Percentiles rank a stretch among this genome's conserved stretches.
These are phyloP conservation scores for Cryptosporidium felis DNA, from an alignment of 169 alveolate genomes.

Conservation along the genomic window DNA sequence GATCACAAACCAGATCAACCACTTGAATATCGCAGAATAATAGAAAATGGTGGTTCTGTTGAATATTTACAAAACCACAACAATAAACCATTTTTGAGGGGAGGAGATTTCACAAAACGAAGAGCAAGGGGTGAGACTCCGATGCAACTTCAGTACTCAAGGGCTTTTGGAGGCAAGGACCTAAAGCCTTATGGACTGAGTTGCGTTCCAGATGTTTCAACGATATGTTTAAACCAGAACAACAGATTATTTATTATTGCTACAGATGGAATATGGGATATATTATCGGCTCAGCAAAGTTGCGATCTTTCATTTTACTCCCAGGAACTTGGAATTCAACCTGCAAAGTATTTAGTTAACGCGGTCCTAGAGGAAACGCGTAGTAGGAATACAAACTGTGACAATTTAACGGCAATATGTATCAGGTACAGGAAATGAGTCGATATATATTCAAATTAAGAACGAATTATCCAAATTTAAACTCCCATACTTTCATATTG, in stretches of 20 bases:
- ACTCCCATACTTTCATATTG: not conserved
- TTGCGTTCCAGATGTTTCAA: constrained; percentile 77
- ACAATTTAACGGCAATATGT: constrained; percentile 75
- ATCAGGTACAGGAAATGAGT: not conserved
- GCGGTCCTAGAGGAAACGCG: constrained; percentile 70
- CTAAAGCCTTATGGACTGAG: constrained; percentile 80
- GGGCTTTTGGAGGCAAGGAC: constrained; percentile 85
- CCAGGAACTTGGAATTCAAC: constrained; percentile 71
- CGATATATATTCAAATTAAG: too few relatives aligned
- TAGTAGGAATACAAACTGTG: constrained; percentile 68
- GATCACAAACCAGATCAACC: constrained; percentile 84
- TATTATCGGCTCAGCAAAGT: constrained; percentile 74
- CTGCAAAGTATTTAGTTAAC: constrained; percentile 74
- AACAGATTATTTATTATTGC: constrained; percentile 77
- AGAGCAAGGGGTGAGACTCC: constrained; percentile 84
- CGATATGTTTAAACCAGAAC: constrained; percentile 61
- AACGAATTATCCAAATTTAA: not conserved
- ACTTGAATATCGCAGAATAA: constrained; percentile 75
- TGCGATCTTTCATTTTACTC: constrained; percentile 10
- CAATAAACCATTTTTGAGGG: constrained; percentile 82
- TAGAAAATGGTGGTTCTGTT: constrained; percentile 55
- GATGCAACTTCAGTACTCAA: constrained; percentile 83
- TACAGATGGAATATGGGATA: constrained; percentile 86
- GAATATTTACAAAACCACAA: constrained; percentile 78
- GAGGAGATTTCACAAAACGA: constrained; percentile 82